A percentile compares a stretch with the other conserved stretches of the same genome.
These are phyloP conservation scores for Geosmithia flava DNA, from an alignment of 2,329 filamentous ascomycete species.

Conservation along the genomic window DNA sequence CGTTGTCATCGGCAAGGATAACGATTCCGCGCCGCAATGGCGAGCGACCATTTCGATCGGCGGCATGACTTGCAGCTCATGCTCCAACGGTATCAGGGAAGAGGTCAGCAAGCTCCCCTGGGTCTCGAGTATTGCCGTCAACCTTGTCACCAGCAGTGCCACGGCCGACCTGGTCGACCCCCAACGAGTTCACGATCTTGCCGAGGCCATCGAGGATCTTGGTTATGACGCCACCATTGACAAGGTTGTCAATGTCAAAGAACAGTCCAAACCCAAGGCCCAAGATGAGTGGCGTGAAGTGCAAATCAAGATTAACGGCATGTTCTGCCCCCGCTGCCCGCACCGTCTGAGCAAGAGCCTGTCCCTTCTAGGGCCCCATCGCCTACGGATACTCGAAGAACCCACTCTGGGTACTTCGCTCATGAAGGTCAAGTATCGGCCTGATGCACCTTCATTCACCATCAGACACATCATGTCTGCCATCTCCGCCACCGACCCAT, in stretches of 20 bases:
- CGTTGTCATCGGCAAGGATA: background rate
- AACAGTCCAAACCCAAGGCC: constrained; percentile 20
- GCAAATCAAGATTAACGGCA: constrained; percentile 54
- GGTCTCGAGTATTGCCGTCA: constrained; percentile 46
- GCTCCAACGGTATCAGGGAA: constrained; percentile 48
- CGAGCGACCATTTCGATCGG: constrained; percentile 45
- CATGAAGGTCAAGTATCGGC: constrained; percentile 58
- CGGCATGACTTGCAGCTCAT: constrained; percentile 65
- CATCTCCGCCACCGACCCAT: constrained; percentile 53
- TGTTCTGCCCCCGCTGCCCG: constrained; percentile 65
- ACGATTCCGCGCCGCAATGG: constrained; percentile 17
- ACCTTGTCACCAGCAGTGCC: constrained; percentile 56
- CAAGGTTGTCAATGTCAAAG: constrained; percentile 24
- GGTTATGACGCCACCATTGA: constrained; percentile 55
- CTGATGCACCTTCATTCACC: constrained; percentile 56
- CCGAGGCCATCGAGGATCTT: constrained; percentile 43
- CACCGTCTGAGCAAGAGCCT: constrained; percentile 42
- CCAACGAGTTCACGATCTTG: constrained; percentile 17
- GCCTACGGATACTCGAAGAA: constrained; percentile 38
- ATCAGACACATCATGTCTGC: constrained; percentile 60
- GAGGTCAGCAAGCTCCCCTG: constrained; percentile 43
- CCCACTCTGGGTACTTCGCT: constrained; percentile 52
- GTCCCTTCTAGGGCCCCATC: constrained; percentile 32
- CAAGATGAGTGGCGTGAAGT: constrained; percentile 35
- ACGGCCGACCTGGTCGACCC: constrained; percentile 38